A percentile compares a stretch with the other conserved stretches of the same genome.
Conservation (phyloP, 1,284 basidiomycete species). For the Gymnopus androsaceus region DNA sequence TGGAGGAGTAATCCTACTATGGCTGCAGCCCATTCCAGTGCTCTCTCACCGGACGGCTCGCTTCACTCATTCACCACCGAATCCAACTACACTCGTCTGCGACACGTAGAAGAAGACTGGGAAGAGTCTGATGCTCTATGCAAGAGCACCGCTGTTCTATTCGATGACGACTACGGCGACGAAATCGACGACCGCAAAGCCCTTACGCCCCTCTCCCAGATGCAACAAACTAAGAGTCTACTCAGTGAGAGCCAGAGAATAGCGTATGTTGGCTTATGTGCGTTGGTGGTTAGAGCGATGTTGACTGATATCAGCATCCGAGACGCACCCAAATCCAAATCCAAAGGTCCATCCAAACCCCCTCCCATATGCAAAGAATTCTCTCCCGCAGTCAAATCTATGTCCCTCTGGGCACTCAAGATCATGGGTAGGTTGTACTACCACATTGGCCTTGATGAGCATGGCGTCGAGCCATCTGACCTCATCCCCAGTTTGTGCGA, state of each 20-base stretch:
- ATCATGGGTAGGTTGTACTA: constrained; percentile 96
- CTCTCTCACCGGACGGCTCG: too few species aligned
- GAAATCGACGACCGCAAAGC: constrained; percentile 90
- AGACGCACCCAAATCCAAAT: neutral
- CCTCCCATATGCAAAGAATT: too few species aligned
- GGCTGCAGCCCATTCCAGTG: too few species aligned
- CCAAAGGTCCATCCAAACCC: too few species aligned
- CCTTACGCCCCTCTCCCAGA: constrained; percentile 94
- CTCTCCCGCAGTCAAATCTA: constrained; percentile 68
- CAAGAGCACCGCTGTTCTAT: constrained; percentile 87
- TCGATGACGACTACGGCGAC: constrained; percentile 62
- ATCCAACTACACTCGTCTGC: constrained; percentile 73
- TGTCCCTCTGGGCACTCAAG: constrained; percentile 89
- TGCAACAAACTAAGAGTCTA: constrained; percentile 94
- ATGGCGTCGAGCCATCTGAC: constrained; percentile 86
- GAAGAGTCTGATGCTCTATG: constrained; percentile 89
- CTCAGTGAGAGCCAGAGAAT: constrained; percentile 94
- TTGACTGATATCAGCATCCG: neutral
- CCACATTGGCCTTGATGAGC: constrained; percentile 98
- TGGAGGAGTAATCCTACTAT: constrained; percentile 86
- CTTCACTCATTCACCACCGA: neutral
- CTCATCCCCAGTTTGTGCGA: constrained; percentile 92
- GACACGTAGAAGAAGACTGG: constrained; percentile 84
- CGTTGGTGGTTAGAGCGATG: constrained; percentile 84
- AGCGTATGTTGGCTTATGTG: constrained; percentile 91